Base-by-base conservation (phyloP, 441 rosid species). In the Pelargonium australe region DNA sequence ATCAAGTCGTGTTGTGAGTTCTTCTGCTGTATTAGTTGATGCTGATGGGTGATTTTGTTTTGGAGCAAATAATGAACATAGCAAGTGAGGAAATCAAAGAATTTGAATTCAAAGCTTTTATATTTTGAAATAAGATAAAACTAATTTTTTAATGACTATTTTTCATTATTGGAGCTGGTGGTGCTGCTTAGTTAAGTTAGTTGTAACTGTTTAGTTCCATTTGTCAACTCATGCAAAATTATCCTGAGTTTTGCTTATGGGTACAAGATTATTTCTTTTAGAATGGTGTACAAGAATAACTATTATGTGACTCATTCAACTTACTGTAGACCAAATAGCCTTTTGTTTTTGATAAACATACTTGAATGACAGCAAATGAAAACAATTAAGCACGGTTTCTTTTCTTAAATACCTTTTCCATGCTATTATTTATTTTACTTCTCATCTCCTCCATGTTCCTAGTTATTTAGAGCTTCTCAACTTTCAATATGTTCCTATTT, bases 121-220 rank as follows among this genome's bases (percentile, higher is more conserved):
- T 12, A 10, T 19, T 11, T 9, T 58, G 63, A 58, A 20, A 58
- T 19, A 58, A 17, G 43, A 40, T 40, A 7, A 40, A 40, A 40
- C 43, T 40, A 40, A 0, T 40, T 40, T 40, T 40, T 34, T 34
- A 34, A 40, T 40, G 8, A 40, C 43, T 40, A 37, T 37, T 19
- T 58, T 58, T 58, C n/a, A 20, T 58, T 2, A 2, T 20, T 19
- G 12, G 31, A 20, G 31, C 28, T 8, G 63, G 63, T 20, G 23
- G 13, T 58, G 63, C 63, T 58, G 63, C 63, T 8, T 58, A 19
- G 28, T 57, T 57, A 20, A 57, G 20, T 57, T 57, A 57, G 14
- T 49, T 12, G 55, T 16, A 49, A 49, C 55, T 49, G 16, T 49
- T 49, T 49, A 11, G 14, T 49, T 12, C 6, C 23, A 17, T 57